Evolutionary conservation across 2,329 filamentous ascomycete genomes (phyloP).

Genomic region (Epichloe uncinata): DNA sequence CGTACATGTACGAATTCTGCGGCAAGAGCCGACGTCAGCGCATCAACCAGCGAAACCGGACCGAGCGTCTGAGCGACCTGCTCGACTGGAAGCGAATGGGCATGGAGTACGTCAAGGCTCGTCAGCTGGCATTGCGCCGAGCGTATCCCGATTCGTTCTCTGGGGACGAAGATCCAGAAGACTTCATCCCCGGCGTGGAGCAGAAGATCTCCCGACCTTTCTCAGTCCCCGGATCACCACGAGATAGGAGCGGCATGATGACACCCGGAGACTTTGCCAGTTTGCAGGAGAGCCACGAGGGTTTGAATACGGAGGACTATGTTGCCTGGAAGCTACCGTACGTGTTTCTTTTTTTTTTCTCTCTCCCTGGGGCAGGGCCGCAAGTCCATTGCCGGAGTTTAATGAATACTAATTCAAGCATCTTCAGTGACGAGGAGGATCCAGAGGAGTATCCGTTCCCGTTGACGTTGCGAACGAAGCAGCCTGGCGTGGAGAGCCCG

Average conservation of each 20-base stretch:
- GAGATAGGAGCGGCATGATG: conserved; percentile 93
- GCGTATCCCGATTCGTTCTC: conserved; percentile 83
- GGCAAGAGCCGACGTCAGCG: conserved; percentile 88
- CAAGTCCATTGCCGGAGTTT: neutral
- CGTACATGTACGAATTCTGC: conserved; percentile 82
- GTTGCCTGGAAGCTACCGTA: conserved; percentile 96
- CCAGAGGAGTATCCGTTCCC: conserved; percentile 56
- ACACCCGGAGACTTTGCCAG: conserved; percentile 96
- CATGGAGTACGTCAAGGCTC: conserved; percentile 96
- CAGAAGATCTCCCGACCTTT: conserved; percentile 92
- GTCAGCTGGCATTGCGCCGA: conserved; percentile 79
- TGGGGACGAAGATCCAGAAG: conserved; percentile 67
- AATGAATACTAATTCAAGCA: neutral
- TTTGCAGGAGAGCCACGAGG: conserved; percentile 86
- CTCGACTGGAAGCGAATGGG: conserved; percentile 99
- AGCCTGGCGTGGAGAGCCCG: conserved; percentile 21
- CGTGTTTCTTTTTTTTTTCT: conserved; percentile 24
- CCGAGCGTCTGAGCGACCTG: conserved; percentile 85
- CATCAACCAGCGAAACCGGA: conserved; percentile 97
- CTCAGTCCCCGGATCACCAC: conserved; percentile 84
- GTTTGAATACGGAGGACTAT: conserved; percentile 91
- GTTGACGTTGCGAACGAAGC: conserved; percentile 42
- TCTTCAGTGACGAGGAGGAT: conserved; percentile 75
- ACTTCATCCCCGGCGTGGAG: conserved; percentile 85
- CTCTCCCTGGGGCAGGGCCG: neutral